Evolutionary conservation across 2,329 filamentous ascomycete species (phyloP), one percentile per base, ranked within the genome.

Genomic region (Diplodia corticola): DNA sequence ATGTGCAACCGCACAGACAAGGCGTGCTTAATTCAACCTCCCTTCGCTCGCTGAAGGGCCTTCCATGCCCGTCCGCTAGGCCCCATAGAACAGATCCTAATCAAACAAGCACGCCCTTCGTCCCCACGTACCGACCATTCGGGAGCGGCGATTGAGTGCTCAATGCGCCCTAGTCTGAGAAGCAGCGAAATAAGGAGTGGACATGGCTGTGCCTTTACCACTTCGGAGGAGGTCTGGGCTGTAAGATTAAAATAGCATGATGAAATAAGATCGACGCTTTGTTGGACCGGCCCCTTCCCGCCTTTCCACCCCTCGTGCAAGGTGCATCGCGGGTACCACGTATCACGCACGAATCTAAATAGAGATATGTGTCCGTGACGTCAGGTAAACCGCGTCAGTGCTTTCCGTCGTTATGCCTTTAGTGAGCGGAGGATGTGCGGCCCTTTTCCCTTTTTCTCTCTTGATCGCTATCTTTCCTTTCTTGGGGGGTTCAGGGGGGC

Each of bases 251-350:
- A 60, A 60, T 60, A 60, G 55, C 33, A 48, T 48, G n/a, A 48
- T 13, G 37, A 33, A 44, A 60, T 60, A 48, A 60, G 55, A 60
- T 60, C 55, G 55, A 60, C 55, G 54, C 53, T 28, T 44, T 20
- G 40, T 44, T 20, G 40, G 40, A 44, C 40, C 17, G 7, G 40
- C 40, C 17, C 6, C 6, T 13, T n/a, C 5, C 7, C 6, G 40
- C n/a, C 40, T n/a, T 20, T 44, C n/a, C 17, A 40, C 40, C 40
- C 24, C 24, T 12, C 50, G 28, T 53, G 50, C 50, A 30, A 53
- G 28, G 50, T n/a, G 17, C 48, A 30, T 7, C 50, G 26, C 15
- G 28, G n/a, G 40, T 20, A 44, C 40, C 40, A 40, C 35, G n/a
- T 20, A 44, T 44, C 40, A 5, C 40, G 40, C 40, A 10, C 33